Conservation (phyloP, 495 filamentous ascomycete species). For the Opeltia flavorubescens region DNA sequence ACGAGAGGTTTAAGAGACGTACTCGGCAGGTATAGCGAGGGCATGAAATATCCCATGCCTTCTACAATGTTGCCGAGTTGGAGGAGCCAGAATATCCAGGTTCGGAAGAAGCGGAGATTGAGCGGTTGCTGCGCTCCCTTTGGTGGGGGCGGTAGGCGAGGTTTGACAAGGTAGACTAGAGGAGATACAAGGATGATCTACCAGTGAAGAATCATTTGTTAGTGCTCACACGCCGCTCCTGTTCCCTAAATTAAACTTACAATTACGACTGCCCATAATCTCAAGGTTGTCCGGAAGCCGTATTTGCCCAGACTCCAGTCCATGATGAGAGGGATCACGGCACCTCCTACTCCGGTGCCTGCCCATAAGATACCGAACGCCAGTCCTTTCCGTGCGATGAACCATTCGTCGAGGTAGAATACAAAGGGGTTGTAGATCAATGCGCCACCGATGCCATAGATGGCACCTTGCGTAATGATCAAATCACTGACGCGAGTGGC, state of each 20-base stretch:
- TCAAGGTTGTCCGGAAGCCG: conserved; percentile 38
- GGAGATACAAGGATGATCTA: conserved; percentile 29
- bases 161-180: conserved; percentile 31
- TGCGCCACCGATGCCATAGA: conserved; percentile 32
- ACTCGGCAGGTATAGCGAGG: conserved; percentile 43
- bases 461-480: conserved; percentile 35
- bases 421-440: conserved; percentile 32
- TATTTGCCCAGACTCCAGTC: conserved; percentile 32
- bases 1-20: no score
- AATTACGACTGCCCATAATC: conserved; percentile 30
- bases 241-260: conserved; percentile 31
- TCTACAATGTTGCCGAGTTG: conserved; percentile 41
- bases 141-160: conserved; percentile 24
- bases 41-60: conserved; percentile 46
- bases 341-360: conserved; percentile 28
- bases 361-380: conserved; percentile 32
- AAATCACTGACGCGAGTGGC: conserved; percentile 28
- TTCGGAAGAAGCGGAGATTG: conserved; percentile 22
- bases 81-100: conserved; percentile 33
- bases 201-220: no score
- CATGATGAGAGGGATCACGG: conserved; percentile 34
- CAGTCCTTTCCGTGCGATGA: conserved; percentile 30
- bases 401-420: conserved; percentile 42
- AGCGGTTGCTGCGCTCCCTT: conserved; percentile 8
- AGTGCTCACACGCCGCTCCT: no score